Base-by-base conservation (phyloP, 306 rosid species). In the Cicer arietinum region DNA sequence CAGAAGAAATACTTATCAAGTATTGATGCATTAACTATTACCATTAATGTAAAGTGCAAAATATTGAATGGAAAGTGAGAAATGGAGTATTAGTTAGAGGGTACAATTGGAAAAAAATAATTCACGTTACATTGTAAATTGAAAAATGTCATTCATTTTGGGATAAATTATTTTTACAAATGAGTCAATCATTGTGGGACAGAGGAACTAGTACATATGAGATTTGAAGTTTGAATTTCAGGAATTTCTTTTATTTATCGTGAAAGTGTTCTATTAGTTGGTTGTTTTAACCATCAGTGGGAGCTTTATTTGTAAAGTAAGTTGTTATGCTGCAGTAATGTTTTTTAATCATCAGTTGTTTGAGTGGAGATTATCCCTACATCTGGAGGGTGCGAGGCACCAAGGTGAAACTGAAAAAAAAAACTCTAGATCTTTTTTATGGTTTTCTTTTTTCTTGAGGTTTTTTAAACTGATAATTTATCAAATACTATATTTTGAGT, bases 261-360 rank as follows among this genome's bases (percentile, higher is more conserved):
- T 71, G 65, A 8, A 65, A 65, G 14, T 17, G 60, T 71, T 39
- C 2, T 71, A 37, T 30, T 59, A 48, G 22, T 58, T 51, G 67
- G 4, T 67, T 67, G 43, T 67, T 44, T 20, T 16, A 67, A 67
- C 44, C 22, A 47, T 37, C 47, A 16, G 20, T 18, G 20, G 8
- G 22, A 6, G 30, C 39, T 53, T 71, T 41, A 54, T 57, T 17
- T 1, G 1, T 52, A 39, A 43, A 39, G 4, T 16, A 17, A 64
- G 40, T 56, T 20, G 43, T 37, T 52, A 56, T 14, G 20, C 22
- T 66, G 54, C 35, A 44, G 54, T 14, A 16, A 16, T 40, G 18
- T 41, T 30, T 41, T 30, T 69, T 7, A 11, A 35, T 18, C 80
- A 16, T 76, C 3, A 17, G 62, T 39, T 1, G 41, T 44, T 57